Evolutionary conservation across 192 early-diverging fungal genomes (phyloP), one percentile per base, ranked within the genome.

Genomic region (Linnemannia zychae): DNA sequence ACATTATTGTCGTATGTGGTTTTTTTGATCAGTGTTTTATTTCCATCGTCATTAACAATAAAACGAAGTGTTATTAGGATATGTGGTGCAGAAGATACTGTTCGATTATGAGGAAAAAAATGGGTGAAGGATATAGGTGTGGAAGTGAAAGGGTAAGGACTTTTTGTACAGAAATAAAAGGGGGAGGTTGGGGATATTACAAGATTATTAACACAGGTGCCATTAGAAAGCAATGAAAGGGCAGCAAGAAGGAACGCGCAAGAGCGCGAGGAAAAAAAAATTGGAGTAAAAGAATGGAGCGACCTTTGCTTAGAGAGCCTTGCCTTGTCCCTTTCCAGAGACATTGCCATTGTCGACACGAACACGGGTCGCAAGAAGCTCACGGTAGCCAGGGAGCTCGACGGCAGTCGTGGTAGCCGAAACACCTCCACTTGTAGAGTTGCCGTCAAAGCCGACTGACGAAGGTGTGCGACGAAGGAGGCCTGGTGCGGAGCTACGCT

Each of bases 241-340:
- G 46, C n/a, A 53, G 22, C 24, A 78, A 40, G 13, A 71, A n/a
- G 49, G 44, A 33, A 24, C n/a, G 75, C 16, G 13, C 57, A 63
- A 33, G 57, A n/a, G 57, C 28, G 12, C 57, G 57, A 63, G 12
- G 28, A 63, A 63, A 28, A 40, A 1, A 60, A 68, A 76, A 36
- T n/a, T n/a, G 33, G 6, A 31, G 7, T 31, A 57, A n/a, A 28
- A 31, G 57, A 47, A 71, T 44, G 31, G n/a, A 48, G 31, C 15
- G 44, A 24, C 24, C 15, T 66, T 46, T 12, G 20, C 11, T 79
- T 74, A 85, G 52, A 85, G 83, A 18, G 83, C 78, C 65, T 85
- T 85, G 83, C 83, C 83, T 17, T 85, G 83, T 72, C 83, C 83
- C 70, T 85, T 85, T 34, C 83, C 83, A 67, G 83, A 85, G 68